A percentile compares a stretch with the other conserved stretches of the same genome.
Conservation (phyloP, 2,329 filamentous ascomycete genomes). For the Phyllosticta citribraziliensis region DNA sequence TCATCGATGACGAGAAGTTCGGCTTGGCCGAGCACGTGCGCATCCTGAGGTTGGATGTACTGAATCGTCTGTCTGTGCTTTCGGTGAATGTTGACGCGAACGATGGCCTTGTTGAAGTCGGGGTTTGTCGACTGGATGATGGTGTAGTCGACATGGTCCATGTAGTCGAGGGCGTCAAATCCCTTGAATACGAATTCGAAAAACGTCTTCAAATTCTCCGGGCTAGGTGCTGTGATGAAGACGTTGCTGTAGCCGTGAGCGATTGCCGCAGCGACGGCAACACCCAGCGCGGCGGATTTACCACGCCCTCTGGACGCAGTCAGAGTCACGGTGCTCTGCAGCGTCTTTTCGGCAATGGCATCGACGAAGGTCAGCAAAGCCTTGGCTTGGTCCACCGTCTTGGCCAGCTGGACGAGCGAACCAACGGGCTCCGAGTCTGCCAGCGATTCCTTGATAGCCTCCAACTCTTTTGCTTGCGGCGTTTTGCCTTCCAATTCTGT, state of each 20-base stretch:
- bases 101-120: slow-evolving; percentile 98
- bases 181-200: slow-evolving; percentile 99
- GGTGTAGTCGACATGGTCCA: slow-evolving; percentile 93
- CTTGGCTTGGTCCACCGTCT: slow-evolving; percentile 91
- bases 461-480: slow-evolving; percentile 63
- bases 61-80: slow-evolving; percentile 96
- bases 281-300: slow-evolving; percentile 91
- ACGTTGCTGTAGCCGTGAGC: slow-evolving; percentile 98
- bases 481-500: slow-evolving; percentile 63
- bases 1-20: slow-evolving; percentile 96
- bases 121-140: slow-evolving; percentile 98
- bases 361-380: slow-evolving; percentile 95
- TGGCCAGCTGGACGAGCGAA: slow-evolving; percentile 71
- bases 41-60: slow-evolving; percentile 94
- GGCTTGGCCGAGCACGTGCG: slow-evolving; percentile 88
- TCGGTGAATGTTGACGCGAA: slow-evolving; percentile 88
- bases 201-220: slow-evolving; percentile 95
- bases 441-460: slow-evolving; percentile 77
- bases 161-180: slow-evolving; percentile 87
- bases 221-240: slow-evolving; percentile 95
- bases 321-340: slow-evolving; percentile 84
- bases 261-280: slow-evolving; percentile 86
- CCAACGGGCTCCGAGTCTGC: slow-evolving; percentile 80
- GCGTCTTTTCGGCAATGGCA: slow-evolving; percentile 89
- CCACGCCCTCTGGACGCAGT: slow-evolving; percentile 91